Evolutionary conservation across 2,329 filamentous ascomycete species (phyloP).

Genomic region (Calonectria ilicicola): DNA sequence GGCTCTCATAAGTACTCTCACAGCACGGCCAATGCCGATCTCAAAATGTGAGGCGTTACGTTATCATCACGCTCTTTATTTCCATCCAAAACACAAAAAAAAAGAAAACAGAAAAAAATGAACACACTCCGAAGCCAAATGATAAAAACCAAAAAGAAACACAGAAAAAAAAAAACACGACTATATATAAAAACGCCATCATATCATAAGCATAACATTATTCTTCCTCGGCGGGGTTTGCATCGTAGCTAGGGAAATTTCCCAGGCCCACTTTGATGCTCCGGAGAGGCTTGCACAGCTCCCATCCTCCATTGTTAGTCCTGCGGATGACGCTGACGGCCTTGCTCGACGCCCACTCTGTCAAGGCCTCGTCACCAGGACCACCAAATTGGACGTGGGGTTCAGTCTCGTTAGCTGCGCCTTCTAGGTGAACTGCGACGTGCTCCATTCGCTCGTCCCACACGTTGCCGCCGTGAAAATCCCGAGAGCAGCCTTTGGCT

Average conservation of each 20-base stretch:
- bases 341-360: slow-evolving; percentile 52
- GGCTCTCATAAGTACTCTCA: slow-evolving; percentile 9
- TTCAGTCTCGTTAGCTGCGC: slow-evolving; percentile 46
- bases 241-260: slow-evolving; percentile 1
- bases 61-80: slow-evolving; percentile 7
- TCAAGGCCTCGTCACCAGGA: slow-evolving; percentile 51
- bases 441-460: slow-evolving; percentile 93
- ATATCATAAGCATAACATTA: slow-evolving; percentile 3
- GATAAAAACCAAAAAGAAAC: neutral
- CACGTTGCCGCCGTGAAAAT: slow-evolving; percentile 71
- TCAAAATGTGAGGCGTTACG: neutral
- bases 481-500: slow-evolving; percentile 66
- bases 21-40: neutral
- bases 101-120: neutral
- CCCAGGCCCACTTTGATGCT: slow-evolving; percentile 26
- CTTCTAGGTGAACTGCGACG: slow-evolving; percentile 82
- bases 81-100: neutral
- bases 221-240: neutral
- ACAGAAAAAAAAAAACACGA: neutral
- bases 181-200: neutral
- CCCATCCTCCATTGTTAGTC: slow-evolving; percentile 47
- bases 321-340: slow-evolving; percentile 53
- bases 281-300: slow-evolving; percentile 48
- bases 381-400: slow-evolving; percentile 53
- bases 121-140: neutral